phyloP scores from a whole-genome alignment of 306 rosid genomes.

The Cajanus cajan region DNA sequence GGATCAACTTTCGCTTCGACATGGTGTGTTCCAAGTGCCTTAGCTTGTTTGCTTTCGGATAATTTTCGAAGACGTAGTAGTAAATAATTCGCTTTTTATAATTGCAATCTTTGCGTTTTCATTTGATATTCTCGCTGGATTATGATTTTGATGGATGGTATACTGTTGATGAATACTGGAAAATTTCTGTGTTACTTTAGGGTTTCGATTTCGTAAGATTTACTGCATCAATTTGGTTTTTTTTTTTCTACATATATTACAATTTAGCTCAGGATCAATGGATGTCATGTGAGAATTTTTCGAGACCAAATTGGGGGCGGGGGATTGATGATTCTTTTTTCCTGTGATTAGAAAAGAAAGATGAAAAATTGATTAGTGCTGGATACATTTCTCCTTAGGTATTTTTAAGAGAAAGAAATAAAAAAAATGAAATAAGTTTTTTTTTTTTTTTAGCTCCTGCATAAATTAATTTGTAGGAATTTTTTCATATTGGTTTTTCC shows the following conservation, averaged over 20 bases:
- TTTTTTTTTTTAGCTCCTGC: too few species aligned
- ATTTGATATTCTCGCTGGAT: neutral
- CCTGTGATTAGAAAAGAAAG: neutral
- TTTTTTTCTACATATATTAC: neutral
- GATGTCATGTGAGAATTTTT: neutral
- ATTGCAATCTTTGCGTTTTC: neutral
- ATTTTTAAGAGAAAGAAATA: too few species aligned
- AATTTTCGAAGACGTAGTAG: neutral
- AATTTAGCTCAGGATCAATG: neutral
- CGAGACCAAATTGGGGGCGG: too few species aligned
- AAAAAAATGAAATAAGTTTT: too few species aligned
- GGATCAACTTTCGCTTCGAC: constrained; percentile 5
- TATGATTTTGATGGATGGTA: neutral
- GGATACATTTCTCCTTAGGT: too few species aligned
- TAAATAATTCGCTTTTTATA: neutral
- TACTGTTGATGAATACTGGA: too few species aligned
- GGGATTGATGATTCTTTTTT: neutral
- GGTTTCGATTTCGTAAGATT: neutral
- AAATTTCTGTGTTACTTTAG: too few species aligned
- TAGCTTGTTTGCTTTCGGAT: neutral
- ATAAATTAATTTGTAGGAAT: too few species aligned
- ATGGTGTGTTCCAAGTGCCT: neutral
- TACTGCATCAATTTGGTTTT: neutral
- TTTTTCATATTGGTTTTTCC: too few species aligned
- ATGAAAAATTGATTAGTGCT: too few species aligned